A percentile compares a stretch with the other conserved stretches of the same genome.
Conservation (phyloP, 495 filamentous ascomycete genomes). For the Annulohypoxylon nitens region DNA sequence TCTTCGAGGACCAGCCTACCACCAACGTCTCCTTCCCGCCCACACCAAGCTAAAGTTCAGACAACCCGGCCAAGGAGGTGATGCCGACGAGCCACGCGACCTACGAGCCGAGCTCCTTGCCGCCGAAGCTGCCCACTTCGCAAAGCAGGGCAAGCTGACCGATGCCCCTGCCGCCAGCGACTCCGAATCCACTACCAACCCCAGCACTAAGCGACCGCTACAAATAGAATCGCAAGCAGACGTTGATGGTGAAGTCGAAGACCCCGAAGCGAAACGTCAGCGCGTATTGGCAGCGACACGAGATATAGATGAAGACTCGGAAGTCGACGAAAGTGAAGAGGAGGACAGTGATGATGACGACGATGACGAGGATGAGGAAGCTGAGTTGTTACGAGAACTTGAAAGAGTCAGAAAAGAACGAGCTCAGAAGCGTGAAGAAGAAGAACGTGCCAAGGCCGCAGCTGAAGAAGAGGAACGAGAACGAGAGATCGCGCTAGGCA, state of each 20-base stretch:
- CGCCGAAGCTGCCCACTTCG: conserved; percentile 88
- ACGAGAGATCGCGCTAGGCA: conserved; percentile 89
- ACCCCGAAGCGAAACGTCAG: conserved; percentile 84
- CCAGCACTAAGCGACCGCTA: conserved; percentile 74
- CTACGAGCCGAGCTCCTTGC: conserved; percentile 89
- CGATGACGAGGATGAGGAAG: conserved; percentile 88
- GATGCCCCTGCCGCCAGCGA: conserved; percentile 53
- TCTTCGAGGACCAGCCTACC: conserved; percentile 92
- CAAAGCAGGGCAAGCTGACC: conserved; percentile 71
- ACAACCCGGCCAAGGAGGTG: conserved; percentile 90
- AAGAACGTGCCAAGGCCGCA: conserved; percentile 82
- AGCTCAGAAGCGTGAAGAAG: conserved; percentile 84
- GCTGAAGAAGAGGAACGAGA: conserved; percentile 86
- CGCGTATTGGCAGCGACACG: conserved; percentile 89
- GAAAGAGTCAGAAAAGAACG: conserved; percentile 95
- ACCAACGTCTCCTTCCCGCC: conserved; percentile 94
- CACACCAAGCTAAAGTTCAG: conserved; percentile 91
- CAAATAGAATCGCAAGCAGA: conserved; percentile 57
- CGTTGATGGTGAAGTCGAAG: conserved; percentile 56
- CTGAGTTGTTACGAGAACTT: conserved; percentile 89
- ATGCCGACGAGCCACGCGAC: conserved; percentile 82
- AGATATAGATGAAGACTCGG: conserved; percentile 92
- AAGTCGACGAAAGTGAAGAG: conserved; percentile 79
- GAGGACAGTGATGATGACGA: conserved; percentile 79
- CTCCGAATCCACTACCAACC: conserved; percentile 52